Evolutionary conservation across 768 basidiomycete species (phyloP), one percentile per base, ranked within the genome.

Genomic region (Leucocoprinus leucothites): DNA sequence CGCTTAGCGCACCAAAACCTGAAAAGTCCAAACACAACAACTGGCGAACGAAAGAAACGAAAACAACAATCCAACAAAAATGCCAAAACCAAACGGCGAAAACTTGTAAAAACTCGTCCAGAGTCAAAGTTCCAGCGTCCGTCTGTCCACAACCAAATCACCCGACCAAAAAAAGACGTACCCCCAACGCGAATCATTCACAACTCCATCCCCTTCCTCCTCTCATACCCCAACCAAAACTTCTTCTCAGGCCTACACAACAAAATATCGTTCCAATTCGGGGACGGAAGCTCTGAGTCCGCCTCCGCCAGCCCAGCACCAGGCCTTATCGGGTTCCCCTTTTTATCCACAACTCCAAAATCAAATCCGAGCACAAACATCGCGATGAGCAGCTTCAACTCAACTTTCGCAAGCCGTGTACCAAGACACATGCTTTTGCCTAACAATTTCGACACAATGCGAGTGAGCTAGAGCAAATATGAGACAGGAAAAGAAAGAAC

Each of bases 261-360:
- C 41, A 88, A 74, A 56, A 80, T 80, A 65, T 90, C 87, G 68
- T 91, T 90, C 89, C 89, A 90, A 63, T 91, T 85, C 9, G 89
- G 89, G 4, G 9, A 3, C 7, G 38, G 38, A 11, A 38, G 38
- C 35, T 67, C 74, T 31, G 87, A 75, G 69, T 21, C 71, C 67
- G 51, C 68, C 65, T 5, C 74, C 71, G 6, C 69, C 69, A 59
- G n/a, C n/a, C n/a, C n/a, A n/a, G n/a, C n/a, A n/a, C 31, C 31
- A 31, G 31, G 31, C 31, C 11, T 31, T 11, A 31, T 5, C 31
- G 31, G 31, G 11, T 72, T 69, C 34, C 85, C 88, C 24, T 60
- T 64, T 34, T 68, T 68, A 63, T 89, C 82, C 13, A 88, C 80
- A 55, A 84, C 69, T 41, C 68, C 69, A 65, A 84, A 80, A 58